phyloP scores from a whole-genome alignment of 352 stramenopile species.

The Globisporangium splendens region DNA sequence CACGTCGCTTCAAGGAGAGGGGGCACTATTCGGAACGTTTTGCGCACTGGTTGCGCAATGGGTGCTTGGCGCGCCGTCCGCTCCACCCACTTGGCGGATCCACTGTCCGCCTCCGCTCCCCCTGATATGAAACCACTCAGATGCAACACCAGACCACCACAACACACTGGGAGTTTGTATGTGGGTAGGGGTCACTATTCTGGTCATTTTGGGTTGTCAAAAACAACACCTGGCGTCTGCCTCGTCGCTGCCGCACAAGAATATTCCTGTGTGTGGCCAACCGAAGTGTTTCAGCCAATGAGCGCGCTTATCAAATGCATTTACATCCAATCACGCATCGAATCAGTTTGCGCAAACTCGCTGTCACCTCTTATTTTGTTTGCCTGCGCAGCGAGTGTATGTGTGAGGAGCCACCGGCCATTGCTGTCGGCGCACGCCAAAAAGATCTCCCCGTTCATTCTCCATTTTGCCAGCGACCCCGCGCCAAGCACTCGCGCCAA shows the following conservation, averaged over 20 bases:
- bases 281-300: background rate
- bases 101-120: background rate
- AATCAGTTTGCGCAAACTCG: constrained; percentile 8
- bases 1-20: background rate
- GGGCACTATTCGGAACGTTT: background rate
- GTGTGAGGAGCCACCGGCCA: background rate
- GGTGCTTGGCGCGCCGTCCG: background rate
- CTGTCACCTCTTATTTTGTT: background rate
- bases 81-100: constrained; percentile 1
- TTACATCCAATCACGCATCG: background rate
- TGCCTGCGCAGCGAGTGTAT: background rate
- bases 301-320: background rate
- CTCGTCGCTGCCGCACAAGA: constrained; percentile 3
- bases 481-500: constrained; percentile 4
- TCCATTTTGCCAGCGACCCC: constrained; percentile 10
- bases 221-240: background rate
- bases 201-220: too few relatives aligned
- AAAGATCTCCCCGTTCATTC: constrained; percentile 11
- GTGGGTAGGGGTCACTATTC: background rate
- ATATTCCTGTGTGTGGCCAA: constrained; percentile 4
- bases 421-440: background rate
- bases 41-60: background rate
- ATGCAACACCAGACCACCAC: constrained; percentile 4
- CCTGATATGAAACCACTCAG: too few relatives aligned
- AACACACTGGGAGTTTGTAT: background rate